Evolutionary conservation across 495 filamentous ascomycete genomes (phyloP), one percentile per base, ranked within the genome.

Genomic region (Annulohypoxylon stygium): DNA sequence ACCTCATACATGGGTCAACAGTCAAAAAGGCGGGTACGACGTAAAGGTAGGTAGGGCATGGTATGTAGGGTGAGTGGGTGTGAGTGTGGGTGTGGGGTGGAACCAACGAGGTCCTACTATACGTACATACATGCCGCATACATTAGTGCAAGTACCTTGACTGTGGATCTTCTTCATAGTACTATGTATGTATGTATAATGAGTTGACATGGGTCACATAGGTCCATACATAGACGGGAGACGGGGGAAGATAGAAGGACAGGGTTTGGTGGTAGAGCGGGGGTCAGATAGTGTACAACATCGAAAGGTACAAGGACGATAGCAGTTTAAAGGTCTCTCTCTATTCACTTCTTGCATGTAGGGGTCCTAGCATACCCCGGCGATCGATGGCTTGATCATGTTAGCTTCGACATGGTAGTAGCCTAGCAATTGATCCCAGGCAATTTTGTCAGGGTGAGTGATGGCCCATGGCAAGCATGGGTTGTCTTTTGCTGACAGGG

Each of bases 301-400:
- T 64, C 64, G 59, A 73, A 57, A 61, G 45, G 41, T 48, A 67
- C 51, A 14, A 47, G 63, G 41, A 67, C 47, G 63, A 68, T 73
- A 73, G 51, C 37, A 57, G 39, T 50, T 51, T 51, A 16, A 14
- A 59, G 43, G 62, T 62, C 48, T 36, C 55, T 36, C 55, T 50
- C 9, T 14, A 39, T 16, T 45, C 47, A 33, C 23, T 33, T 12
- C 25, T n/a, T 33, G 48, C 45, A 33, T 51, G 61, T 61, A 66
- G 59, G 63, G 63, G 63, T 47, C 48, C 58, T 63, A 18, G 50
- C 66, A 66, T 70, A 74, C 71, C 72, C 72, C 67, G 64, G 72
- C 67, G 72, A 75, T 75, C 67, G 67, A 60, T 66, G 70, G 53
- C 72, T 70, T 71, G 72, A 75, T 70, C 63, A 75, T 67, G 63